Evolutionary conservation across 495 filamentous ascomycete species (phyloP), one percentile per base, ranked within the genome.

Genomic region (Glonium stellatum): DNA sequence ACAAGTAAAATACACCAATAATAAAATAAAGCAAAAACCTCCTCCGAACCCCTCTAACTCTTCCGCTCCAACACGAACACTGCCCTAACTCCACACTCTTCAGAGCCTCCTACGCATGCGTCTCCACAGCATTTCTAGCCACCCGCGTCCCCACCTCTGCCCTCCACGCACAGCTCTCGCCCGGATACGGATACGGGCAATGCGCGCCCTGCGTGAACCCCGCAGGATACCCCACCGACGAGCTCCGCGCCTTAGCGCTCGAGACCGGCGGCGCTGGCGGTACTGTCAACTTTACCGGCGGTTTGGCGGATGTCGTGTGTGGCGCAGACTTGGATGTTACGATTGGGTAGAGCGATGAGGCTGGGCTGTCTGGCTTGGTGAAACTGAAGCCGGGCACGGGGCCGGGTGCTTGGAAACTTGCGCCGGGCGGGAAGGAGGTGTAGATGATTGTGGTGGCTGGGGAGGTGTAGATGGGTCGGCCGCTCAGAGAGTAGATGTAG

Each of bases 131-230:
- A 9, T 22, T 25, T 11, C 27, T 52, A 31, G 27, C 27, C 27
- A 6, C 27, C 27, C 6, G 3, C 48, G 12, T 23, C 21, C 3
- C 21, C 48, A 4, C 21, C 12, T 52, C 3, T 2, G 2, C 48
- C 4, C 4, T 12, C 13, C 21, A 15, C 21, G 22, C 27, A 21
- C 48, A 52, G 4, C 13, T 23, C 21, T 52, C 48, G 4, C 48
- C 4, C 2, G 48, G 48, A 18, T 52, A 52, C 2, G 53, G 53
- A 19, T 37, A 55, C 4, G 53, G 53, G 21, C 53, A 55, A 34
- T 37, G 34, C n/a, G 15, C 25, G 12, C 13, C 25, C 13, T 55
- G 21, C 25, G 48, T 10, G 48, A 23, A 25, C 1, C 21, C 25
- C 15, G 48, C 21, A 21, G 21, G 10, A 19, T 12, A 13, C 5